phyloP scores from a whole-genome alignment of 805 yeast genomes.

The Pichia sporocuriosa region DNA sequence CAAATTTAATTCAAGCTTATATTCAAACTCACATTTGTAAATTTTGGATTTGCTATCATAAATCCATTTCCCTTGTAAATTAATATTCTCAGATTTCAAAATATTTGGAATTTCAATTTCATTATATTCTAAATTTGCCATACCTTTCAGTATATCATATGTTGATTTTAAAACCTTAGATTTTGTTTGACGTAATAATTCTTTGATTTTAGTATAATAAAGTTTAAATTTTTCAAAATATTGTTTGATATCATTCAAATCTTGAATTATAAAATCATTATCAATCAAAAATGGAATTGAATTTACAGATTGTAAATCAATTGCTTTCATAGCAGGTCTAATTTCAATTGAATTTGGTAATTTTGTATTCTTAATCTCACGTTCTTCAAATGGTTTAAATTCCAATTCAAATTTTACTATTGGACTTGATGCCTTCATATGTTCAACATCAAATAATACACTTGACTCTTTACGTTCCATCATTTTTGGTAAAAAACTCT shows the following conservation, averaged over 20 bases:
- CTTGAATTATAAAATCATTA: conserved; percentile 5
- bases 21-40: not conserved
- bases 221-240: conserved; percentile 5
- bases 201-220: conserved; percentile 8
- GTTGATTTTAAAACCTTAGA: conserved; percentile 11
- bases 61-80: conserved; percentile 7
- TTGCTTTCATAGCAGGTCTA: conserved; percentile 12
- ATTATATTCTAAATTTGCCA: conserved; percentile 1
- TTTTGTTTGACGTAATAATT: conserved; percentile 5
- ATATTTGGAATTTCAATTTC: conserved; percentile 3
- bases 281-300: conserved; percentile 18
- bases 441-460: not conserved
- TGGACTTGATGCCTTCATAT: not conserved
- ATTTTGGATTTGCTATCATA: not conserved
- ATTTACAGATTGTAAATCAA: conserved; percentile 13
- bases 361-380: not conserved
- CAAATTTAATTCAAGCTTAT: conserved; percentile 3
- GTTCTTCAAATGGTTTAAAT: not conserved
- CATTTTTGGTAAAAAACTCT: conserved; percentile 5
- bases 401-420: not conserved
- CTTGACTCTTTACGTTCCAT: not conserved
- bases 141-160: conserved; percentile 5
- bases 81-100: conserved; percentile 4
- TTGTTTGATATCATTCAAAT: not conserved
- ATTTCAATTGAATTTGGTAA: conserved; percentile 9